Base-by-base conservation (phyloP, 176 grass and related monocot genomes). In the Triticum monococcum region DNA sequence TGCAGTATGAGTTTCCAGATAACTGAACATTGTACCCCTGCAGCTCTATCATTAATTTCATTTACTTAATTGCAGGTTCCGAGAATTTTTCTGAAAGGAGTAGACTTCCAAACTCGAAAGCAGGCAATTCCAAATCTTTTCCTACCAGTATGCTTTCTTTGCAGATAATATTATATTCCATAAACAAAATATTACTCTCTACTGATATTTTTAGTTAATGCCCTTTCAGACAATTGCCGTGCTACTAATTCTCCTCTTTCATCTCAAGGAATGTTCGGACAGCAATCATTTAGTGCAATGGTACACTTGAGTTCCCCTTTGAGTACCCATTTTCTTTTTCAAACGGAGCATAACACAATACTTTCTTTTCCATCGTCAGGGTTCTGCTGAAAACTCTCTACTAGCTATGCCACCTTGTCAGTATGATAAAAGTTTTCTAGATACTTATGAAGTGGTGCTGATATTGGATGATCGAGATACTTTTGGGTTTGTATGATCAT, bases 381-480 rank as follows among this genome's bases (percentile, higher is more conserved):
- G 81, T 92, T 59, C 30, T 78, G n/a, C 70, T 79, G 24, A 69
- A 17, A 48, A 40, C 12, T 86, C 82, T 82, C 31, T 61, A 80
- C 80, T 98, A 92, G 93, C 95, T 40, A 92, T 93, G 91, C 95
- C 95, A 81, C 95, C 95, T 70, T 77, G 43, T 79, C 78, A 30
- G 74, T 64, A 25, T 37, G 90, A 90, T 76, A 85, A 95, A 89
- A 89, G 67, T 69, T 98, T 98, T 87, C 67, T 65, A 46, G 87
- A 95, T 88, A 81, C 65, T 81, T 98, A 95, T 87, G 89, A 98
- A 78, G 91, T 95, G 69, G 89, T 92, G 79, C 90, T 98, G 62
- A 87, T 95, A 88, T 79, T 98, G 93, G 95, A 98, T 79, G 89
- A 95, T 77, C 87, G 93, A 81, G 93, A 95, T 76, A 95, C 89